Evolutionary conservation across 768 basidiomycete species (phyloP).

Genomic region (Kwoniella bestiolae): DNA sequence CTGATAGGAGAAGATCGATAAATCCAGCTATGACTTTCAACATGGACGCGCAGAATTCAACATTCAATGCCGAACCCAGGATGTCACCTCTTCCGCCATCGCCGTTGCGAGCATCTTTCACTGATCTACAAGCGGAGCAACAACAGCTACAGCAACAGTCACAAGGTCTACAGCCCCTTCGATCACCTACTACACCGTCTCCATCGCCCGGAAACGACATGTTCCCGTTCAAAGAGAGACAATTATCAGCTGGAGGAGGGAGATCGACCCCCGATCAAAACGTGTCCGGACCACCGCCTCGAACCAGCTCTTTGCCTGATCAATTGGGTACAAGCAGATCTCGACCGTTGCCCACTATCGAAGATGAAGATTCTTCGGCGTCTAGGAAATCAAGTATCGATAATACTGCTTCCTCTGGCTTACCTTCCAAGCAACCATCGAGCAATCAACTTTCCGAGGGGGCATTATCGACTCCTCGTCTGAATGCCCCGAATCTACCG

Average conservation of each 20-base stretch:
- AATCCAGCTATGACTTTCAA: conserved; percentile 63
- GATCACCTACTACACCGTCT: conserved; percentile 41
- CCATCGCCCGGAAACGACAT: conserved; percentile 21
- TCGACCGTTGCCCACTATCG: conserved; percentile 13
- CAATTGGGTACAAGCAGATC: conserved; percentile 13
- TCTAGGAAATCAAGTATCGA: conserved; percentile 1
- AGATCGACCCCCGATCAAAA: conserved; percentile 7
- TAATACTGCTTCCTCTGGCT: conserved; percentile 3
- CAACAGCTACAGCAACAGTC: conserved; percentile 16
- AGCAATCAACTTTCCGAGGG: conserved; percentile 19
- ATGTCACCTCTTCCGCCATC: conserved; percentile 54
- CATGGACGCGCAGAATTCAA: conserved; percentile 46
- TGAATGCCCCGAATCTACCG: conserved; percentile 83
- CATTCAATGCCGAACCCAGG: conserved; percentile 38
- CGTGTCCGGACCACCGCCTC: conserved; percentile 34
- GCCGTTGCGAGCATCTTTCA: conserved; percentile 59
- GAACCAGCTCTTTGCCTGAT: conserved; percentile 48
- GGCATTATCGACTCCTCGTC: conserved; percentile 52
- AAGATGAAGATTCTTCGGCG: conserved; percentile 6
- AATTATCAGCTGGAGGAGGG: conserved; percentile 4
- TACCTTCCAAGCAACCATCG: conserved; percentile 22
- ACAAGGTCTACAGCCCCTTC: conserved; percentile 1
- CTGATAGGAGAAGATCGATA: conserved; percentile 64
- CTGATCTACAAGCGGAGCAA: conserved; percentile 53
- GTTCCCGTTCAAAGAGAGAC: conserved; percentile 39